Evolutionary conservation across 2,329 filamentous ascomycete species (phyloP), one percentile per base, ranked within the genome.

Genomic region (Fonsecaea erecta): DNA sequence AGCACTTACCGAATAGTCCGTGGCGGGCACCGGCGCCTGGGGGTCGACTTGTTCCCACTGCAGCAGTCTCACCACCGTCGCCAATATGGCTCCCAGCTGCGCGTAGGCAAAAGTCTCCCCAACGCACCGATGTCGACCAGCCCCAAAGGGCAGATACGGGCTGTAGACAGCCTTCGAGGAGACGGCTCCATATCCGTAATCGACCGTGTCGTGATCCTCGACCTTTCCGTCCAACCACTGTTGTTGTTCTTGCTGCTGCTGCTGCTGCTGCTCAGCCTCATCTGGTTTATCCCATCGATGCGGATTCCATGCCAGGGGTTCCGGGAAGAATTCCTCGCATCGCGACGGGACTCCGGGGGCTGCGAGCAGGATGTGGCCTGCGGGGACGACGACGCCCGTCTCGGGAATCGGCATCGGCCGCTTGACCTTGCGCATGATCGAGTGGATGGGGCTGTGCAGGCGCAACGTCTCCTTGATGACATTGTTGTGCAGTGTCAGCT

Each of bases 391-490:
- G 74, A 89, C 96, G 77, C 80, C 60, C 28, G 66, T 63, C 21
- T 66, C 66, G 32, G 92, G 88, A 28, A 97, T 86, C 11, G 88
- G 85, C 86, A 97, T 92, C 65, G 93, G 92, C 70, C 87, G 86
- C 82, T 94, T 97, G 77, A 97, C 94, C 72, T 91, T 90, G 73
- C 93, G 92, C 84, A 98, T 87, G 74, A 98, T 96, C 57, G 91
- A 95, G 84, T 97, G 93, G 74, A 98, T 97, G 0, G 93, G 93
- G 1, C 93, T 90, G 77, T 97, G 91, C 16, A 97, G 83, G 68
- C 93, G 90, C 43, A 97, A 88, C 2, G 93, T 96, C 80, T 97
- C 93, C 81, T 94, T 95, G 79, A 97, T 85, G 69, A 96, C 88
- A 73, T 92, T 90, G 72, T 89, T 84, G 82, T 96, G 91, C 21